A percentile compares a stretch with the other conserved stretches of the same genome.
Conservation (phyloP, 192 early-diverging fungal genomes). For the Umbelopsis isabellina region DNA sequence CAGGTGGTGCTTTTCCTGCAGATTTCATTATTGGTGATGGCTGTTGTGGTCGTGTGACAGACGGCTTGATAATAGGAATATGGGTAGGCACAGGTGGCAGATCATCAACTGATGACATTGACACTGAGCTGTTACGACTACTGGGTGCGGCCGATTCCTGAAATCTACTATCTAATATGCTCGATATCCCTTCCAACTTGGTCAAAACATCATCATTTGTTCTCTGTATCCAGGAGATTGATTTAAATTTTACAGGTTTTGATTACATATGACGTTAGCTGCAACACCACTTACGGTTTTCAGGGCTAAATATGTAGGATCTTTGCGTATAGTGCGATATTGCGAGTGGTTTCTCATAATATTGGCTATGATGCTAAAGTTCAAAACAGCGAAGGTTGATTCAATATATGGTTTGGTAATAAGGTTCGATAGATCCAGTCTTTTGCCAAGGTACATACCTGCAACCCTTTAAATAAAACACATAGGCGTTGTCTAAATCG, state of each 20-base stretch:
- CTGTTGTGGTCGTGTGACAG: constrained; percentile 24
- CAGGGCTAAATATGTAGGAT: constrained; percentile 47
- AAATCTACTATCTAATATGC: constrained; percentile 34
- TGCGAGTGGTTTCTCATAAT: constrained; percentile 47
- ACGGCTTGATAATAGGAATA: constrained; percentile 14
- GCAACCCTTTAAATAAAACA: constrained; percentile 40
- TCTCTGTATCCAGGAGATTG: background rate
- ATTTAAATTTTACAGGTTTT: too few relatives aligned
- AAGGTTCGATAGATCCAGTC: background rate
- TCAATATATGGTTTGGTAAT: background rate
- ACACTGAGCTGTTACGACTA: background rate
- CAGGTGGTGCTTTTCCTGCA: background rate
- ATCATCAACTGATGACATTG: background rate
- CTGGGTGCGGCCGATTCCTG: background rate
- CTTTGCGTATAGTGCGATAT: constrained; percentile 43
- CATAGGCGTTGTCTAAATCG: constrained; percentile 38
- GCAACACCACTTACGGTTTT: constrained; percentile 31
- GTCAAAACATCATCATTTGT: background rate
- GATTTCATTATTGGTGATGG: constrained; percentile 16
- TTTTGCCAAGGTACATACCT: constrained; percentile 23
- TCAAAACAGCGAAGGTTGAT: background rate
- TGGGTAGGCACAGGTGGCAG: constrained; percentile 21
- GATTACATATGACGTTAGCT: too few relatives aligned
- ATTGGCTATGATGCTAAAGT: constrained; percentile 52
- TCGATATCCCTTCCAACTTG: constrained; percentile 7